Percentiles rank a stretch among this genome's conserved stretches.
These are phyloP conservation scores for Coemansia sp. DNA, from an alignment of 192 early-diverging fungal species.

Conservation along the genomic window DNA sequence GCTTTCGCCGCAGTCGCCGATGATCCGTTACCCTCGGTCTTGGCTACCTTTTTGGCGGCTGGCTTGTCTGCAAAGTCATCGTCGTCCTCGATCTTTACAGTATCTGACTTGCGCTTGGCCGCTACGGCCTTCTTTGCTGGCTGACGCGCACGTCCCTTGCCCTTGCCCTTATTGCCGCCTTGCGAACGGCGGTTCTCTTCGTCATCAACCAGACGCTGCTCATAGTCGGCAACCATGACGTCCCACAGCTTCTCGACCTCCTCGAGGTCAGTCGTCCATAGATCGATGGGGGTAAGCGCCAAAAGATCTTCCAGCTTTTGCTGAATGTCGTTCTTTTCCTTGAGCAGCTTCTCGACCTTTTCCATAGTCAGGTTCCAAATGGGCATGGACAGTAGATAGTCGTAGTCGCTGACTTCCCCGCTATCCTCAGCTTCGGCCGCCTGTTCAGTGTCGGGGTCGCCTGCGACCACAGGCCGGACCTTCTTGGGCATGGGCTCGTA, in stretches of 20 bases:
- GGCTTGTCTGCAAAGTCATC: slow-evolving; percentile 4
- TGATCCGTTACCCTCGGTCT: slow-evolving; percentile 14
- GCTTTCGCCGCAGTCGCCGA: neutral
- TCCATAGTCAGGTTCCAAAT: slow-evolving; percentile 91
- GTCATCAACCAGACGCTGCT: slow-evolving; percentile 41
- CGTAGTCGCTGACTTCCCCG: slow-evolving; percentile 60
- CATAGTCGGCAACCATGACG: slow-evolving; percentile 52
- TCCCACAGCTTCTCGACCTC: slow-evolving; percentile 85
- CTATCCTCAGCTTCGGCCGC: slow-evolving; percentile 25
- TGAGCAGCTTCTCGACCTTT: slow-evolving; percentile 78
- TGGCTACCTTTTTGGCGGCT: slow-evolving; percentile 19
- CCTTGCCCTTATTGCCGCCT: slow-evolving; percentile 33
- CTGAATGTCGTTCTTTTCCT: slow-evolving; percentile 70
- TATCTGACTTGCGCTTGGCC: slow-evolving; percentile 54
- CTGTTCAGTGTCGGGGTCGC: slow-evolving; percentile 58
- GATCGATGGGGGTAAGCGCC: slow-evolving; percentile 66
- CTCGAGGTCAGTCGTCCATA: slow-evolving; percentile 91
- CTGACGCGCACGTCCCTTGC: slow-evolving; percentile 24
- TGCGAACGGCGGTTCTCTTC: slow-evolving; percentile 44
- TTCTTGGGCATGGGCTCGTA: slow-evolving; percentile 68
- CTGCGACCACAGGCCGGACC: slow-evolving; percentile 52
- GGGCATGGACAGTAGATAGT: slow-evolving; percentile 89
- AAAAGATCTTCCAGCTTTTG: slow-evolving; percentile 69
- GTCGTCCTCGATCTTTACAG: slow-evolving; percentile 33
- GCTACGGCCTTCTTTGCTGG: slow-evolving; percentile 35